Evolutionary conservation across 176 grass and related monocot genomes (phyloP).

Genomic region (Tillandsia leiboldiana): DNA sequence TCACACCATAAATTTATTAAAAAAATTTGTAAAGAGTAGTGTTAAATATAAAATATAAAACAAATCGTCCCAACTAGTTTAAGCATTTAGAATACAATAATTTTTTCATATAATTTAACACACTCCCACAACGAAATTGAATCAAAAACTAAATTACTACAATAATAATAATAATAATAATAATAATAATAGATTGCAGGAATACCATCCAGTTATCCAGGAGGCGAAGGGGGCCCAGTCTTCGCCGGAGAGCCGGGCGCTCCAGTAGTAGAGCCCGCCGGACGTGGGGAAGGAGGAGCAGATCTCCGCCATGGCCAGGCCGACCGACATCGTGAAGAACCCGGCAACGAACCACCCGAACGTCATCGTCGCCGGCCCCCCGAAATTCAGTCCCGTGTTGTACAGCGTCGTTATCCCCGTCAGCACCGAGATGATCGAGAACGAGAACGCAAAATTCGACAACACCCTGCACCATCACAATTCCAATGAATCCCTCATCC

Average conservation of each 20-base stretch:
- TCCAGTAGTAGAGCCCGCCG: slow-evolving; percentile 89
- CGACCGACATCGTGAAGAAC: slow-evolving; percentile 66
- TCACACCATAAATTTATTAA: too few species aligned
- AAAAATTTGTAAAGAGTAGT: too few species aligned
- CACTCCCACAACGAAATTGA: too few species aligned
- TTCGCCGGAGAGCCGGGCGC: slow-evolving; percentile 62
- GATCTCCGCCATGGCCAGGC: slow-evolving; percentile 82
- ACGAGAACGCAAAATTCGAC: slow-evolving; percentile 93
- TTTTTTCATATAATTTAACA: too few species aligned
- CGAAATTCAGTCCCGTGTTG: slow-evolving; percentile 64
- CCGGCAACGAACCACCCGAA: slow-evolving; percentile 84
- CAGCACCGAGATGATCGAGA: slow-evolving; percentile 90
- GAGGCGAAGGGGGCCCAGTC: slow-evolving; percentile 75
- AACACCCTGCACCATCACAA: slow-evolving; percentile 31
- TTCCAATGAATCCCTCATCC: not conserved
- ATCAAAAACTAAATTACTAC: too few species aligned
- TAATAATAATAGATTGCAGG: not conserved
- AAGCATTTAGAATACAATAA: too few species aligned
- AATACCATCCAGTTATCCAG: slow-evolving; percentile 89
- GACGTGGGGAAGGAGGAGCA: slow-evolving; percentile 96
- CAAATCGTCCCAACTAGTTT: too few species aligned
- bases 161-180: too few species aligned
- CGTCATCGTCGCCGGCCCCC: slow-evolving; percentile 64
- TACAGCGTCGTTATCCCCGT: slow-evolving; percentile 86
- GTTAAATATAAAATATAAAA: too few species aligned